phyloP scores from a whole-genome alignment of 2,329 filamentous ascomycete species.

The Botryotinia calthae region DNA sequence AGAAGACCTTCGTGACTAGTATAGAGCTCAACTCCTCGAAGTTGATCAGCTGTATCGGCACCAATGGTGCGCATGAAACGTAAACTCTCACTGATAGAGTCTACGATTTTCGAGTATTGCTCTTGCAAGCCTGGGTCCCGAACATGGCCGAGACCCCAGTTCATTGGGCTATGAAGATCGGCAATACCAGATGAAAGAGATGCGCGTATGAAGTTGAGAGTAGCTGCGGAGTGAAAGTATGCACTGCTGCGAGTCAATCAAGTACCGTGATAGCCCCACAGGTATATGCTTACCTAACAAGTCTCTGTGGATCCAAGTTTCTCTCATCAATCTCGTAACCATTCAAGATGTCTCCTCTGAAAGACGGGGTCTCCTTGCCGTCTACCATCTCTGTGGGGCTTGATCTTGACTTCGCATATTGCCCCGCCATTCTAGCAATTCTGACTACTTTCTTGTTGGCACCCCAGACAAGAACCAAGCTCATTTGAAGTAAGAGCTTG shows the following conservation, averaged over 20 bases:
- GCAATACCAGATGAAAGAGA: constrained; percentile 85
- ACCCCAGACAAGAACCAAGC: constrained; percentile 90
- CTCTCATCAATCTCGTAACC: constrained; percentile 76
- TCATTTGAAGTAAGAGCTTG: constrained; percentile 96
- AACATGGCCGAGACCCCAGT: constrained; percentile 94
- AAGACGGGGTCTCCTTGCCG: constrained; percentile 79
- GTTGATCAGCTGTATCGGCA: constrained; percentile 76
- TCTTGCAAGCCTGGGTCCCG: constrained; percentile 77
- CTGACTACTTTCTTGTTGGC: constrained; percentile 78
- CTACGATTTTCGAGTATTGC: constrained; percentile 82
- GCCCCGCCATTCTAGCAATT: constrained; percentile 93
- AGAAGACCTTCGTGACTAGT: constrained; percentile 94
- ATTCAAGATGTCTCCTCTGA: constrained; percentile 94
- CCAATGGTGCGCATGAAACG: constrained; percentile 94
- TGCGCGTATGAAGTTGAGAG: constrained; percentile 86
- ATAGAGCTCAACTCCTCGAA: constrained; percentile 91
- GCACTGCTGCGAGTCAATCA: constrained; percentile 51
- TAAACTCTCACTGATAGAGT: constrained; percentile 83
- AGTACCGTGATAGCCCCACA: neutral
- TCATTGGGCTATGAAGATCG: constrained; percentile 86
- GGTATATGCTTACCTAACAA: constrained; percentile 60
- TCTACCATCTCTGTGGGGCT: constrained; percentile 81
- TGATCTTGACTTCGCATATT: constrained; percentile 94
- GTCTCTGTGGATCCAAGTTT: constrained; percentile 74
- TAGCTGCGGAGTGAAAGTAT: constrained; percentile 94